Conservation (phyloP, 176 grass and related monocot species). For the Zoysia pacifica region DNA sequence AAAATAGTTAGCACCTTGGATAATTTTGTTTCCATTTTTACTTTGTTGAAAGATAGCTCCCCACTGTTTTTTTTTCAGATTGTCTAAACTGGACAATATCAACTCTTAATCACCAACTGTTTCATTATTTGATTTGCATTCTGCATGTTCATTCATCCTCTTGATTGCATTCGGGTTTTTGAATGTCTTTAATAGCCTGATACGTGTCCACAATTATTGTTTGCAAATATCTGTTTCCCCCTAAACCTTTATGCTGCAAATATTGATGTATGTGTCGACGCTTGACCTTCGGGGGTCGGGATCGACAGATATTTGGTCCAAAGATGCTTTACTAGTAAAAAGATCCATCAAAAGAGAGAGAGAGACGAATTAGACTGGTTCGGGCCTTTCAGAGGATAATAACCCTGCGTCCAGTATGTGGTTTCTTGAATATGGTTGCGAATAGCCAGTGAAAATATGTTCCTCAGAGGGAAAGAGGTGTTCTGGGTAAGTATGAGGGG, state of each 20-base stretch:
- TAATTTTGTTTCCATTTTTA: background rate
- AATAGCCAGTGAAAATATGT: no score
- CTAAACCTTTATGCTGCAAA: conserved; percentile 9
- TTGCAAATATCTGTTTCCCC: conserved; percentile 9
- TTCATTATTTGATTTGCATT: conserved; percentile 4
- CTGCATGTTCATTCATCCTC: background rate
- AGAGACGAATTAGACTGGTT: no score
- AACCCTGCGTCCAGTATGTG: no score
- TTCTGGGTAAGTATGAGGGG: no score
- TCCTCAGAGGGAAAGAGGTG: no score
- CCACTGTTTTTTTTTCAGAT: background rate
- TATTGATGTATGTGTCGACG: background rate
- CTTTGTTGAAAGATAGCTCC: background rate
- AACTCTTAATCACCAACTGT: background rate
- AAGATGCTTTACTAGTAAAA: no score
- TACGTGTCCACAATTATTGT: conserved; percentile 9
- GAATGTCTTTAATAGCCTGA: background rate
- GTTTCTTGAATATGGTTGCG: no score
- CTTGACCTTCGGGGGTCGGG: no score
- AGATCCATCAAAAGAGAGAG: no score
- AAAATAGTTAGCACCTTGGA: background rate
- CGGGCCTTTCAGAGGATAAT: no score
- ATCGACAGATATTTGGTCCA: no score
- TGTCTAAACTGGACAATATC: background rate
- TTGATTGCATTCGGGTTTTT: background rate